Evolutionary conservation across 306 rosid species (phyloP).

Genomic region (Styphnolobium japonicum): DNA sequence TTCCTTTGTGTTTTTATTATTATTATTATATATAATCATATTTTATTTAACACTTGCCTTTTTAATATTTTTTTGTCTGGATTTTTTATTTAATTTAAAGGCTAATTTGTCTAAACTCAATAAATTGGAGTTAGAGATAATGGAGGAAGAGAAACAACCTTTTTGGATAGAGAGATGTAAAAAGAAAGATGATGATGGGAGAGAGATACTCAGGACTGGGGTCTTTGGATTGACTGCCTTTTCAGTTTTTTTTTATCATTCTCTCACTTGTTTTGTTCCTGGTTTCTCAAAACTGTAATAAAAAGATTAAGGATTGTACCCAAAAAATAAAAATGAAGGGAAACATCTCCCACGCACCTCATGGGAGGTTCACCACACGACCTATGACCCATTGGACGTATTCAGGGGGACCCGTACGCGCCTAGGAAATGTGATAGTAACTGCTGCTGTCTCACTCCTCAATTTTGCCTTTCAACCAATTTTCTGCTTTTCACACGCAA

Average conservation of each 20-base stretch:
- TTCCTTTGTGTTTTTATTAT: background rate
- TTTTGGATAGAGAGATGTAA: constrained; percentile 33
- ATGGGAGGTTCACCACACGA: constrained; percentile 8
- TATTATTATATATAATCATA: background rate
- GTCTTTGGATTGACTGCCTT: constrained; percentile 54
- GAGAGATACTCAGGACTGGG: constrained; percentile 28
- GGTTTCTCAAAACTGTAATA: constrained; percentile 26
- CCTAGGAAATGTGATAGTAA: constrained; percentile 16
- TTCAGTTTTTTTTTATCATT: constrained; percentile 1
- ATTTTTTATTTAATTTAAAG: constrained; percentile 17
- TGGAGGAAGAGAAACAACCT: constrained; percentile 20
- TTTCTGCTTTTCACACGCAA: constrained; percentile 81
- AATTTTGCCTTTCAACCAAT: constrained; percentile 45
- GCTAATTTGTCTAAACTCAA: constrained; percentile 17
- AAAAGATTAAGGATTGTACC: constrained; percentile 12
- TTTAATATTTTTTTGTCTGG: background rate
- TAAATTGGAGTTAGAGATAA: constrained; percentile 11
- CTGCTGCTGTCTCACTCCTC: constrained; percentile 17
- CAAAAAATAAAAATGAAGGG: no score
- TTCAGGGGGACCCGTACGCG: constrained; percentile 22
- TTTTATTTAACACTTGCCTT: constrained; percentile 30
- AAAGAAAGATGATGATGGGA: constrained; percentile 32
- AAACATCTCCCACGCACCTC: constrained; percentile 14
- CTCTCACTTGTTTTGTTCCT: constrained; percentile 10
- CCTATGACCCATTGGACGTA: background rate